phyloP scores from a whole-genome alignment of 192 early-diverging fungal genomes.

The Funneliformis geosporum region DNA sequence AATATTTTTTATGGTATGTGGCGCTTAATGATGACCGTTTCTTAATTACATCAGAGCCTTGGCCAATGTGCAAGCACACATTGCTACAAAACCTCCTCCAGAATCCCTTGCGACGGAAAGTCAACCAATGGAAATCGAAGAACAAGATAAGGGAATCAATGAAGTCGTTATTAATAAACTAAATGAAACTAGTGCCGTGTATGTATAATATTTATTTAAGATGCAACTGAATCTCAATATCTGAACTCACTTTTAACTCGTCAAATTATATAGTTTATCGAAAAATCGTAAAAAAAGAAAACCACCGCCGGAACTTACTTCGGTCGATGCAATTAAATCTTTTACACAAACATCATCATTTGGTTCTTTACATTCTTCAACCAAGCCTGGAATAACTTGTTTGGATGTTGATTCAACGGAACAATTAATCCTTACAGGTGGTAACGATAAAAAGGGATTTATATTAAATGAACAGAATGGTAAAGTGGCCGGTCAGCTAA shows the following conservation, averaged over 20 bases:
- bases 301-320: conserved; percentile 67
- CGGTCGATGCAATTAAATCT: conserved; percentile 64
- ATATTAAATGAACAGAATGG: conserved; percentile 67
- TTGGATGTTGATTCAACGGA: conserved; percentile 59
- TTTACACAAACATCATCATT: conserved; percentile 54
- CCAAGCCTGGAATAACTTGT: conserved; percentile 67
- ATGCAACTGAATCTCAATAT: not conserved
- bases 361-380: conserved; percentile 70
- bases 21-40: conserved; percentile 1
- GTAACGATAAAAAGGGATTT: conserved; percentile 74
- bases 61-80: conserved; percentile 61
- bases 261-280: conserved; percentile 54
- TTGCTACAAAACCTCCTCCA: conserved; percentile 48
- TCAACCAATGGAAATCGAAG: conserved; percentile 58
- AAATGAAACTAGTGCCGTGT: conserved; percentile 53
- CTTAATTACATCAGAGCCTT: conserved; percentile 47
- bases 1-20: not conserved
- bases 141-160: conserved; percentile 40
- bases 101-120: conserved; percentile 32
- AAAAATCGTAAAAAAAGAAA: conserved; percentile 82
- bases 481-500: conserved; percentile 66
- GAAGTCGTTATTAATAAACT: conserved; percentile 53
- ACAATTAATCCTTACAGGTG: conserved; percentile 75
- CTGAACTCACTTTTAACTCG: conserved; percentile 15
- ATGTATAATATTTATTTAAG: conserved; percentile 29